These are phyloP conservation scores for Malus hybrid DNA, from an alignment of 331 rosid species.

Conservation along the genomic window DNA sequence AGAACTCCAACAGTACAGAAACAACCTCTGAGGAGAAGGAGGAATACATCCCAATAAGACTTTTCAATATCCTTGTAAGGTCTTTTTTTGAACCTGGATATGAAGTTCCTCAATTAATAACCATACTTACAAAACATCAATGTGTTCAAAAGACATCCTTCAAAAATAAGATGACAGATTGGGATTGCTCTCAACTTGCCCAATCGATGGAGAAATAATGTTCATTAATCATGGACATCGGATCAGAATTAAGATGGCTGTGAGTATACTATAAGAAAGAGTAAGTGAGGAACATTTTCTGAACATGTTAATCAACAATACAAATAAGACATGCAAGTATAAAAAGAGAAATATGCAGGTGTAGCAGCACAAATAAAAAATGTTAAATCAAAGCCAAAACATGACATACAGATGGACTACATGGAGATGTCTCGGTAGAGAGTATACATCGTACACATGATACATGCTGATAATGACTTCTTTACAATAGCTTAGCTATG, in stretches of 20 bases:
- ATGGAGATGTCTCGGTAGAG: no score
- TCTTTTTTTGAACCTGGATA: conserved; percentile 65
- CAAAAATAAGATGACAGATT: no score
- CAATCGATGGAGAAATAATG: no score
- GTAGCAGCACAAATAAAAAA: neutral
- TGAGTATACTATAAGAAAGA: neutral
- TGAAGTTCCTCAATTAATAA: conserved; percentile 14
- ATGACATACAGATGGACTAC: no score
- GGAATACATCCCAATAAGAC: conserved; percentile 53
- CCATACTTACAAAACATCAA: neutral
- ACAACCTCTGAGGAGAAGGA: conserved; percentile 73
- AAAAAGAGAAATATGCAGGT: neutral
- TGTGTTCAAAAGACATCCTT: neutral
- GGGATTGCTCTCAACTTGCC: neutral
- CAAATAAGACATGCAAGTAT: no score
- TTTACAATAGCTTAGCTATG: neutral
- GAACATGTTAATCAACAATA: neutral
- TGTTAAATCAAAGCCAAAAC: no score
- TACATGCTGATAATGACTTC: neutral
- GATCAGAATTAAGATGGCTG: neutral
- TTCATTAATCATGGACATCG: neutral
- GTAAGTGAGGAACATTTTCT: neutral
- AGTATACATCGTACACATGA: neutral
- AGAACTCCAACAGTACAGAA: conserved; percentile 53
- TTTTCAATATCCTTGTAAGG: conserved; percentile 39